A percentile compares a stretch with the other conserved stretches of the same genome.
Evolutionary conservation across 495 filamentous ascomycete species (phyloP).

Genomic region (Saxispiralis lemnorum): DNA sequence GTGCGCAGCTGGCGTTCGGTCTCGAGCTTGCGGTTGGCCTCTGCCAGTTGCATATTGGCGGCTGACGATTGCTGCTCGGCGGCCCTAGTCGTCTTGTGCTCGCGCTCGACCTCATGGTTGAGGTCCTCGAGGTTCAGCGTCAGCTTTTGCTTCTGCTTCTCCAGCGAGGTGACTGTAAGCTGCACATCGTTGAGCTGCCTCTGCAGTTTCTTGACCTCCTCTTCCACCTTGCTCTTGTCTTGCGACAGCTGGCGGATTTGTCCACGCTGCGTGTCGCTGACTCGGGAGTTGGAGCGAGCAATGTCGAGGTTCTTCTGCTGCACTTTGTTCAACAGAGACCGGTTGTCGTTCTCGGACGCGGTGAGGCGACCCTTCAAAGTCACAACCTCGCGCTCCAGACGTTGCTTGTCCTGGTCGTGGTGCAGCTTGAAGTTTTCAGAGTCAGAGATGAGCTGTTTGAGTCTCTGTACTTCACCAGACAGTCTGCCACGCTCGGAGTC

Average conservation of each 20-base stretch:
- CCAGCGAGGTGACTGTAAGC: slow-evolving; percentile 63
- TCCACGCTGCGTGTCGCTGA: slow-evolving; percentile 67
- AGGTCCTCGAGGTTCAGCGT: slow-evolving; percentile 77
- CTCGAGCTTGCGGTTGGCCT: slow-evolving; percentile 75
- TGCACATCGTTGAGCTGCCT: slow-evolving; percentile 81
- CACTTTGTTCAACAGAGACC: slow-evolving; percentile 84
- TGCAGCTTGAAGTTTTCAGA: slow-evolving; percentile 72
- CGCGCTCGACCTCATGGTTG: slow-evolving; percentile 78
- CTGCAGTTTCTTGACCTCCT: slow-evolving; percentile 61
- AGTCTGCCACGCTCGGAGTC: slow-evolving; percentile 61
- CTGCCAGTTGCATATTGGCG: slow-evolving; percentile 65
- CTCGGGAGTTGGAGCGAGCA: slow-evolving; percentile 71
- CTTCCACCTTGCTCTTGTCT: slow-evolving; percentile 71
- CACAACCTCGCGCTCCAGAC: slow-evolving; percentile 78
- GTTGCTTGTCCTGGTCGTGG: slow-evolving; percentile 84
- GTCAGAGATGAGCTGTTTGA: slow-evolving; percentile 68
- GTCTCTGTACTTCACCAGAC: slow-evolving; percentile 55
- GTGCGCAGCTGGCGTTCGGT: slow-evolving; percentile 71
- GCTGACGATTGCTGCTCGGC: slow-evolving; percentile 83
- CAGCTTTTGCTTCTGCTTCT: slow-evolving; percentile 93
- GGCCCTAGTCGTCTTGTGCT: slow-evolving; percentile 77
- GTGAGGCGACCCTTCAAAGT: slow-evolving; percentile 79
- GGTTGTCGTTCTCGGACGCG: slow-evolving; percentile 93
- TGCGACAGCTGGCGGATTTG: slow-evolving; percentile 59
- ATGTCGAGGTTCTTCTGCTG: slow-evolving; percentile 98